phyloP scores from a whole-genome alignment of 2,329 filamentous ascomycete species.

The Aureobasidium melanogenum region DNA sequence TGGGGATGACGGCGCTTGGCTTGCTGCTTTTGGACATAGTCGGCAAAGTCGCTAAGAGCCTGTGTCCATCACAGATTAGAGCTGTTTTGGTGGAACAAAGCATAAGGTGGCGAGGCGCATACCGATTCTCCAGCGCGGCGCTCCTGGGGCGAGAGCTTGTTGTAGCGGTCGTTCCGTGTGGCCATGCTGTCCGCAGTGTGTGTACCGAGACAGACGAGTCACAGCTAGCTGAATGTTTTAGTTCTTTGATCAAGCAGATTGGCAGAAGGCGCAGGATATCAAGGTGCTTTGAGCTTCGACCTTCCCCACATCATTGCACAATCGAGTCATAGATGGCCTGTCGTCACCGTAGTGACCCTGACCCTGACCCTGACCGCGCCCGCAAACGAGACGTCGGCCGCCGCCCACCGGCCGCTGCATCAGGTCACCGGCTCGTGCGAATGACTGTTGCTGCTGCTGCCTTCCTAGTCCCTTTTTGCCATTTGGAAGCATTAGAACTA shows the following conservation, averaged over 20 bases:
- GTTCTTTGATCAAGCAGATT: neutral
- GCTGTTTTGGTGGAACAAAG: neutral
- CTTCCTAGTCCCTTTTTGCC: neutral
- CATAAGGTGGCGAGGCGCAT: conserved; percentile 25
- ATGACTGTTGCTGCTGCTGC: too few species aligned
- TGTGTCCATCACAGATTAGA: conserved; percentile 21
- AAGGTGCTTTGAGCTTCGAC: neutral
- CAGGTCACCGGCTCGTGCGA: neutral
- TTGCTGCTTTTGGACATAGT: conserved; percentile 95
- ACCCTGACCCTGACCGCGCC: neutral
- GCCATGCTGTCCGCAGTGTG: conserved; percentile 18
- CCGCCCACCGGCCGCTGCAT: neutral
- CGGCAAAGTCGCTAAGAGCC: conserved; percentile 91
- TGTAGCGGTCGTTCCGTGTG: conserved; percentile 26
- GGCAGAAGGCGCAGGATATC: neutral
- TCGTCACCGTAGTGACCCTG: neutral
- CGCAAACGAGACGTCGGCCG: neutral
- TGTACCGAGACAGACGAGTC: too few species aligned
- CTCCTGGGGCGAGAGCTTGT: conserved; percentile 58
- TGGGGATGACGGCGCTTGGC: conserved; percentile 47
- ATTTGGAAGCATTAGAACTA: too few species aligned
- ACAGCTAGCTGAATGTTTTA: too few species aligned
- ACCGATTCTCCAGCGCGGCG: conserved; percentile 81
- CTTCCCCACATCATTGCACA: neutral
- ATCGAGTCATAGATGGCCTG: neutral